Conservation (phyloP, 169 alveolate species). For the Plasmodium knowlesi region DNA sequence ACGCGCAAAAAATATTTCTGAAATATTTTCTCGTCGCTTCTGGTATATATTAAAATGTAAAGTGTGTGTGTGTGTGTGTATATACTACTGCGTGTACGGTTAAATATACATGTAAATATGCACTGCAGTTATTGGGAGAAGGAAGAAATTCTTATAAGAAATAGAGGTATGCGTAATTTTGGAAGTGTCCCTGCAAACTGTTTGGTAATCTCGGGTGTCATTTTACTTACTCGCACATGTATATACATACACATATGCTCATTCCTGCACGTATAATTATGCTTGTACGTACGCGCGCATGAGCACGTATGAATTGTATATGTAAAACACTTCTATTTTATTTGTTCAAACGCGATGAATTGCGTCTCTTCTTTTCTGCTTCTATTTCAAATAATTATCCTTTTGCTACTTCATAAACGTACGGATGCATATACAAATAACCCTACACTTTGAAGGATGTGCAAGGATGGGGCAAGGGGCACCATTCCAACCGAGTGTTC, state of each 20-base stretch:
- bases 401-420: neutral
- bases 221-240: neutral
- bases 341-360: neutral
- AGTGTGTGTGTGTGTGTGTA: neutral
- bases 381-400: neutral
- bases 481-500: neutral
- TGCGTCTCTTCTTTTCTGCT: neutral
- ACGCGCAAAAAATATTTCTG: constrained; percentile 10
- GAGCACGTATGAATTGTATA: neutral
- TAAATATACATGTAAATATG: neutral
- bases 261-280: constrained; percentile 16
- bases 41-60: constrained; percentile 9
- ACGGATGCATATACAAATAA: neutral
- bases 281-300: neutral
- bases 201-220: constrained; percentile 5
- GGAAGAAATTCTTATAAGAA: neutral
- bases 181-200: neutral
- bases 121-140: neutral
- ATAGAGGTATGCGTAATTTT: neutral
- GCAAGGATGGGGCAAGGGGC: neutral
- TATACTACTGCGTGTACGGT: neutral
- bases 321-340: neutral
- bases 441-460: neutral
- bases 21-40: constrained; percentile 10
- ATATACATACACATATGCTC: constrained; percentile 14